Conservation (phyloP, 2,329 filamentous ascomycete genomes). For the Fusarium annulatum region DNA sequence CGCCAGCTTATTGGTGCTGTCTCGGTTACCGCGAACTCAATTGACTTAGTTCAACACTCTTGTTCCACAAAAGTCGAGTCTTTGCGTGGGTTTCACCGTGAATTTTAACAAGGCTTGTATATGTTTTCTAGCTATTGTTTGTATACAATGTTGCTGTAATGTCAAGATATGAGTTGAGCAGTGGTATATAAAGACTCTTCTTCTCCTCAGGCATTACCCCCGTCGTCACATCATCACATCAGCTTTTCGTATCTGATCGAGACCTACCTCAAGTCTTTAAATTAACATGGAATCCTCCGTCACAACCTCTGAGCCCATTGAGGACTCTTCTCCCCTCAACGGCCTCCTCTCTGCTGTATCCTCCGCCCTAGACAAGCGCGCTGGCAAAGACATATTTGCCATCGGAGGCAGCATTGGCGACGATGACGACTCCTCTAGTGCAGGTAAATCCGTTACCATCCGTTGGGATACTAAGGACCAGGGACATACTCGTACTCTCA, state of each 20-base stretch:
- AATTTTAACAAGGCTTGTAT: not conserved
- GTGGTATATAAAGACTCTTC: not conserved
- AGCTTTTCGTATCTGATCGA: not conserved
- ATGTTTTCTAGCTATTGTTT: fast-evolving
- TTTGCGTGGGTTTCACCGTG: not conserved
- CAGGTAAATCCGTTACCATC: not conserved
- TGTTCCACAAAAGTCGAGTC: not conserved
- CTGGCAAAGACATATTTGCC: conserved; percentile 16
- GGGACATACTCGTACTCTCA: not conserved
- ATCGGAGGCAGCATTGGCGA: conserved; percentile 5
- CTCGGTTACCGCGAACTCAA: not conserved
- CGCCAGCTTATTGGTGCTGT: not conserved
- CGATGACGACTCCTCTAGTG: fast-evolving
- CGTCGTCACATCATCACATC: not conserved
- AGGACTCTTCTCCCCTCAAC: fast-evolving
- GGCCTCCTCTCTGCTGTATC: not conserved
- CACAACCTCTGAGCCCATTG: fast-evolving
- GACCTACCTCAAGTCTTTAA: fast-evolving
- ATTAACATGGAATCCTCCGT: not conserved
- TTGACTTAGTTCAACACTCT: not conserved
- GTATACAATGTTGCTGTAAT: fast-evolving
- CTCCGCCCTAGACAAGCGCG: not conserved
- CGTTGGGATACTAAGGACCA: not conserved
- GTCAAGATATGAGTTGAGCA: no score
- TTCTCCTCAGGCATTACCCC: not conserved